A percentile compares a stretch with the other conserved stretches of the same genome.
Evolutionary conservation across 2,329 filamentous ascomycete genomes (phyloP).

Genomic region (Penicillium sp.): DNA sequence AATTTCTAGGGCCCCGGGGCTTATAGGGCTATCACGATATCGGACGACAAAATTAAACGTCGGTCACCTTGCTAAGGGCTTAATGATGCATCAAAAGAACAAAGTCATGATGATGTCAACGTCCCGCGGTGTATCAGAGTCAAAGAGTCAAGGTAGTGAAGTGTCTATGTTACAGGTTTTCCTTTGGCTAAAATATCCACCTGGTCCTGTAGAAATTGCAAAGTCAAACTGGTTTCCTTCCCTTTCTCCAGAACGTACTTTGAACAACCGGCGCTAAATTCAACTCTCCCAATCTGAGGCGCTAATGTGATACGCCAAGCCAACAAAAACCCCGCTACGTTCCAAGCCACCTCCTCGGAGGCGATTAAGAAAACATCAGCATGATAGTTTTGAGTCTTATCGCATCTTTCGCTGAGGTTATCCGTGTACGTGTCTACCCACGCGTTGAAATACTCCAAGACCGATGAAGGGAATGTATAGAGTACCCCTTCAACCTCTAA

Average conservation of each 20-base stretch:
- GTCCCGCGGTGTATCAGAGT: no score
- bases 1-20: no score
- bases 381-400: conserved; percentile 7
- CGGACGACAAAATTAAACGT: no score
- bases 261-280: neutral
- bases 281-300: conserved; percentile 6
- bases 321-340: conserved; percentile 21
- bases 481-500: conserved; percentile 4
- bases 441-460: conserved; percentile 12
- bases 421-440: conserved; percentile 18
- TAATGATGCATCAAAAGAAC: no score
- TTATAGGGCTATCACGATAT: no score
- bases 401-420: conserved; percentile 10
- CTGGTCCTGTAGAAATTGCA: conserved; percentile 6
- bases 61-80: no score
- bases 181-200: neutral
- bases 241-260: conserved; percentile 6
- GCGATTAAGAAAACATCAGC: conserved; percentile 8
- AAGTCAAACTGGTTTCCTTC: conserved; percentile 3
- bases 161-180: neutral
- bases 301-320: conserved; percentile 22
- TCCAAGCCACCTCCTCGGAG: conserved; percentile 18
- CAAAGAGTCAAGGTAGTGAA: no score
- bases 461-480: conserved; percentile 6
- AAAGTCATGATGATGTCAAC: no score